A percentile compares a stretch with the other conserved stretches of the same genome.
These are phyloP conservation scores for Boletus tomentosulus DNA, from an alignment of 768 basidiomycete genomes.

Conservation along the genomic window DNA sequence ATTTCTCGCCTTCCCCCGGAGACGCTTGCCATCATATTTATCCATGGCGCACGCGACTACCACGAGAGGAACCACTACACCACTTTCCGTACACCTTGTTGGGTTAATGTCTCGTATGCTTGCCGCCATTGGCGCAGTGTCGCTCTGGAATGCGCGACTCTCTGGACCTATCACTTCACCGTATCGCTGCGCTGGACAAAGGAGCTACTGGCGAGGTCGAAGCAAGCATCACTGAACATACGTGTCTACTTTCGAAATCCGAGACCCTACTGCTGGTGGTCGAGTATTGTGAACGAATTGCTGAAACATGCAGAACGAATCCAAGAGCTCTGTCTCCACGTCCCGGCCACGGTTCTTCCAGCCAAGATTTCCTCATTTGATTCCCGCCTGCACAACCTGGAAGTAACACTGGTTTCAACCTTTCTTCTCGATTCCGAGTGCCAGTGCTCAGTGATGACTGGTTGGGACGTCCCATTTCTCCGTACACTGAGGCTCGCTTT, in stretches of 20 bases:
- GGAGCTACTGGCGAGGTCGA: constrained; percentile 31
- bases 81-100: too few species aligned
- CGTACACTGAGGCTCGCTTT: neutral
- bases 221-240: too few species aligned
- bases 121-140: too few species aligned
- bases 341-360: neutral
- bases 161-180: constrained; percentile 19
- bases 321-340: neutral
- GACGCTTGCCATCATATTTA: constrained; percentile 4
- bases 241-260: neutral
- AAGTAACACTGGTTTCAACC: neutral
- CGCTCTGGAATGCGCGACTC: neutral
- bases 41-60: too few species aligned
- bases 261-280: constrained; percentile 6
- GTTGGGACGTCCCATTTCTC: neutral
- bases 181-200: constrained; percentile 32
- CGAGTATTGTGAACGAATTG: neutral
- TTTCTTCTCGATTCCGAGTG: neutral
- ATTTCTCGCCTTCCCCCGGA: constrained; percentile 11
- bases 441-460: neutral
- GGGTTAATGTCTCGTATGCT: too few species aligned
- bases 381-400: neutral
- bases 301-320: neutral
- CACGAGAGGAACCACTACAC: too few species aligned
- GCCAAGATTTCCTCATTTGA: neutral